Evolutionary conservation across 1,139 yeast species (phyloP).

Genomic region (Saccharomyces hybrid): DNA sequence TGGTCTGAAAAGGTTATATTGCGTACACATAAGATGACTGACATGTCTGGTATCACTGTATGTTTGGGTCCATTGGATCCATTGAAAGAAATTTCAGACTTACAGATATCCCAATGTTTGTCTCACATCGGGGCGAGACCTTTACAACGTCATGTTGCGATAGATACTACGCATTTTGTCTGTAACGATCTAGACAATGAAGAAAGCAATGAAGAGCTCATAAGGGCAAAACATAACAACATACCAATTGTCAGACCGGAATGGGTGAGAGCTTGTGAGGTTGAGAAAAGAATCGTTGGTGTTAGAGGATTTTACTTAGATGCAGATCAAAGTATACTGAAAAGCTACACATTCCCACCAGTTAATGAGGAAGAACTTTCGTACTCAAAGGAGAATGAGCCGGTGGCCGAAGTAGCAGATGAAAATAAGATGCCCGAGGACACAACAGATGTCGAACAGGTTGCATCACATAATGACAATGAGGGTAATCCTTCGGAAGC

Average conservation of each 20-base stretch:
- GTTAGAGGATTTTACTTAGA: slow-evolving; percentile 76
- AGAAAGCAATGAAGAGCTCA: slow-evolving; percentile 30
- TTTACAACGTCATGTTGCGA: slow-evolving; percentile 61
- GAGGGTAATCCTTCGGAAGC: neutral
- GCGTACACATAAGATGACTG: slow-evolving; percentile 93
- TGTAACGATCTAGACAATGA: slow-evolving; percentile 49
- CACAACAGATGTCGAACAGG: slow-evolving; percentile 5
- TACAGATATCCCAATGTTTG: slow-evolving; percentile 60
- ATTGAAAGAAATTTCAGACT: slow-evolving; percentile 48
- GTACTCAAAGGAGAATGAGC: slow-evolving; percentile 3
- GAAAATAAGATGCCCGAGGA: slow-evolving; percentile 9
- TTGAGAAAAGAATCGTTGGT: slow-evolving; percentile 84
- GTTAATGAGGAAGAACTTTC: slow-evolving; percentile 12
- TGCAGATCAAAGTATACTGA: slow-evolving; percentile 33
- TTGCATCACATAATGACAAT: slow-evolving; percentile 1
- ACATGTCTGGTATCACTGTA: slow-evolving; percentile 84
- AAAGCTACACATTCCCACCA: slow-evolving; percentile 30
- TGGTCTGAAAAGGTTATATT: slow-evolving; percentile 61
- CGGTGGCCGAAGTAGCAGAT: slow-evolving; percentile 7
- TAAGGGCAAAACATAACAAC: slow-evolving; percentile 76
- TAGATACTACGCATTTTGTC: slow-evolving; percentile 91
- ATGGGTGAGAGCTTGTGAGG: slow-evolving; percentile 92
- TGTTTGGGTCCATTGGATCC: slow-evolving; percentile 78
- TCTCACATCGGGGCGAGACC: slow-evolving; percentile 77
- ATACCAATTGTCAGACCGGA: slow-evolving; percentile 95